phyloP scores from a whole-genome alignment of 805 yeast species.

The Torulaspora indica region DNA sequence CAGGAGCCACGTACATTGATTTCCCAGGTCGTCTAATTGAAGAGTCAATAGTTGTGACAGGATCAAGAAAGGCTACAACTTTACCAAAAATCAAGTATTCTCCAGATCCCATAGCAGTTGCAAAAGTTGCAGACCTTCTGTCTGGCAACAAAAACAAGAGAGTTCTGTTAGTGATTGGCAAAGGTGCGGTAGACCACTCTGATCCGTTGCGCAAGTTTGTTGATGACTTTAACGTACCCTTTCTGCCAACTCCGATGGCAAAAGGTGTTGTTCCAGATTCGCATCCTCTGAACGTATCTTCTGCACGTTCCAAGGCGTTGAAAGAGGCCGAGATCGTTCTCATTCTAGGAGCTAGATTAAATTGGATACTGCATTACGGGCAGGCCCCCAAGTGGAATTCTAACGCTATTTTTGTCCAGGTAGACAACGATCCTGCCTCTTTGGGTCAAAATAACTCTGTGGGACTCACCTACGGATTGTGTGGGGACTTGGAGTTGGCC shows the following conservation, averaged over 20 bases:
- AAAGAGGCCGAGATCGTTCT: conserved; percentile 54
- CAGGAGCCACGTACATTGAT: conserved; percentile 61
- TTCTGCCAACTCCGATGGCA: conserved; percentile 76
- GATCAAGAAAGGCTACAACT: not conserved
- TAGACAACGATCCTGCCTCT: conserved; percentile 51
- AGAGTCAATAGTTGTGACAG: not conserved
- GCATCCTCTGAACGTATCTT: conserved; percentile 46
- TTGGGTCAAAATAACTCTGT: conserved; percentile 43
- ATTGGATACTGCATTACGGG: conserved; percentile 72
- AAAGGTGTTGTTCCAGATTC: conserved; percentile 61
- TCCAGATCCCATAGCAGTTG: conserved; percentile 18
- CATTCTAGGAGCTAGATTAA: conserved; percentile 61
- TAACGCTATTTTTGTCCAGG: conserved; percentile 50
- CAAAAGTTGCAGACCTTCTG: conserved; percentile 35
- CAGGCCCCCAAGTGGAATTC: conserved; percentile 48
- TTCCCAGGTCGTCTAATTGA: conserved; percentile 58
- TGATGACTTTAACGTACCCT: conserved; percentile 43
- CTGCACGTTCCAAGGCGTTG: conserved; percentile 61
- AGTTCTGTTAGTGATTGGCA: conserved; percentile 60
- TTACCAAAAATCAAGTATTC: conserved; percentile 12
- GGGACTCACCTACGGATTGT: conserved; percentile 41
- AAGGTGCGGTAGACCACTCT: conserved; percentile 55
- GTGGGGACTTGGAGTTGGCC: conserved; percentile 50
- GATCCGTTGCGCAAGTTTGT: conserved; percentile 41
- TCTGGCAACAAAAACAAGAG: conserved; percentile 36